Conservation (phyloP, 345 rosid genomes). For the Anacardium occidentale region DNA sequence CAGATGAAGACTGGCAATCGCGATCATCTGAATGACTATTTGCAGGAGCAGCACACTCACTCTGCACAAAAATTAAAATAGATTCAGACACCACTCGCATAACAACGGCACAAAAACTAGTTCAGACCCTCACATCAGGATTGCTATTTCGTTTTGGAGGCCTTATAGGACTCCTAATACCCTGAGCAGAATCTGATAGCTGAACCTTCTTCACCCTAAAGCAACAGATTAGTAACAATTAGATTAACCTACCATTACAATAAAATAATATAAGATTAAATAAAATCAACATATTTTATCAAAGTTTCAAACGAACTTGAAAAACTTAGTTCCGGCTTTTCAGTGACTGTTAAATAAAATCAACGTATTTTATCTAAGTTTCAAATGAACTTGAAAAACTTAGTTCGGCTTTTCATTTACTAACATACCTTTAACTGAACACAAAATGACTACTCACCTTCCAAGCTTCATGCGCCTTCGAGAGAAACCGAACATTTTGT, state of each 20-base stretch:
- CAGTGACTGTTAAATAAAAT: too few relatives aligned
- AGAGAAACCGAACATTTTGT: slow-evolving; percentile 77
- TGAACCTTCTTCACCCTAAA: slow-evolving; percentile 94
- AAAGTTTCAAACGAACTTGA: slow-evolving; percentile 2
- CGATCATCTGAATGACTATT: slow-evolving; percentile 49
- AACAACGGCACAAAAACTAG: slow-evolving; percentile 2
- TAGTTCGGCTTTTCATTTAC: background rate
- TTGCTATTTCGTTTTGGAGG: slow-evolving; percentile 52
- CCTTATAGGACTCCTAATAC: slow-evolving; percentile 73
- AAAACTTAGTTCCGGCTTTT: slow-evolving; percentile 13
- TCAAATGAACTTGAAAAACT: slow-evolving; percentile 13
- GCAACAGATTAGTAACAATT: background rate
- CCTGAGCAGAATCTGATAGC: slow-evolving; percentile 76
- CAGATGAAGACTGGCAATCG: slow-evolving; percentile 46
- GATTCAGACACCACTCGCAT: slow-evolving; percentile 9
- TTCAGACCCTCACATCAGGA: slow-evolving; percentile 43
- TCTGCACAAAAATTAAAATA: slow-evolving; percentile 34
- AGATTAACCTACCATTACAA: background rate
- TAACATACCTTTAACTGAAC: background rate
- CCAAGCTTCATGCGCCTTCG: slow-evolving; percentile 92
- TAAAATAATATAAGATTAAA: too few relatives aligned
- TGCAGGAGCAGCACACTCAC: slow-evolving; percentile 44
- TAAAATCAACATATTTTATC: background rate
- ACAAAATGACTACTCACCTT: slow-evolving; percentile 45
- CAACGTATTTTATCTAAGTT: background rate